These are phyloP conservation scores for Heritiera fomes DNA, from an alignment of 345 rosid genomes.

Conservation along the genomic window DNA sequence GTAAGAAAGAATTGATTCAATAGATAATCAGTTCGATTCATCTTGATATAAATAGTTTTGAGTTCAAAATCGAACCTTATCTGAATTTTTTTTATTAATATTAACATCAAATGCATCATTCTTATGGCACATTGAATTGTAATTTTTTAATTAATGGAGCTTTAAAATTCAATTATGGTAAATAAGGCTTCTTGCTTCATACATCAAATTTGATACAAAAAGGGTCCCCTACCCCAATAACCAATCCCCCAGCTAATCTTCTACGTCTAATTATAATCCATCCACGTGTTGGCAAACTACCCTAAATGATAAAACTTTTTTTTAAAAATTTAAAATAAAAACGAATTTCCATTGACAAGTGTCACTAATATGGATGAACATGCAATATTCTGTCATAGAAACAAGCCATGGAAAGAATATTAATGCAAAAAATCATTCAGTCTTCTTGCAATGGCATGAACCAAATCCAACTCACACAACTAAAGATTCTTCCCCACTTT, in stretches of 20 bases:
- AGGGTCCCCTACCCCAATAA: neutral
- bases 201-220: neutral
- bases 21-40: too few relatives aligned
- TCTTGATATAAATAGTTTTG: too few relatives aligned
- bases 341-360: constrained; percentile 7
- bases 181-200: too few relatives aligned
- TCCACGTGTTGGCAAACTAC: constrained; percentile 23
- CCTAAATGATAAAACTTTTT: neutral
- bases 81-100: too few relatives aligned
- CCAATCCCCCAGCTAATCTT: neutral
- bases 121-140: too few relatives aligned
- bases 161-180: neutral
- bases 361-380: neutral
- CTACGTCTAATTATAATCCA: neutral
- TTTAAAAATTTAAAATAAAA: neutral
- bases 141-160: too few relatives aligned
- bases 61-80: too few relatives aligned
- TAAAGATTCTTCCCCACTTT: constrained; percentile 16
- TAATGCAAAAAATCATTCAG: too few relatives aligned
- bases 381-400: neutral
- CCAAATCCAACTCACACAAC: neutral
- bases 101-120: too few relatives aligned
- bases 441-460: too few relatives aligned
- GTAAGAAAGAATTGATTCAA: too few relatives aligned
- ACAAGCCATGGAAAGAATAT: neutral